Evolutionary conservation across 2,329 filamentous ascomycete genomes (phyloP).

Genomic region (Neopestalotiopsis sp.): DNA sequence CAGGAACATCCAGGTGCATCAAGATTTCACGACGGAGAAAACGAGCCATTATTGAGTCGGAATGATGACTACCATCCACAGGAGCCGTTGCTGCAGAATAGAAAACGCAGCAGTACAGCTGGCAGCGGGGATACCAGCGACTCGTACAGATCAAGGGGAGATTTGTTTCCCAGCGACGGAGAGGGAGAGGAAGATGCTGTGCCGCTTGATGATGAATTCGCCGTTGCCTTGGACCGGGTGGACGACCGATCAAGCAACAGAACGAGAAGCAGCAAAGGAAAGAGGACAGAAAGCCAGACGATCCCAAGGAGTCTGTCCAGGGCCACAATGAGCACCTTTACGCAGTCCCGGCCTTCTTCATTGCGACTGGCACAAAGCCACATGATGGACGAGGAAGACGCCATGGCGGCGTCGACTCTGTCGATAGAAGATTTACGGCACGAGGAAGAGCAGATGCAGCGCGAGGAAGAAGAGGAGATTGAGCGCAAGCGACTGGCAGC

Average conservation of each 20-base stretch:
- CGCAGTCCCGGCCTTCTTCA: conserved; percentile 34
- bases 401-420: conserved; percentile 44
- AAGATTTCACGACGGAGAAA: conserved; percentile 56
- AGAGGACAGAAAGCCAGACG: conserved; percentile 48
- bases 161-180: conserved; percentile 87
- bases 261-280: conserved; percentile 64
- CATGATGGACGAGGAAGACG: conserved; percentile 38
- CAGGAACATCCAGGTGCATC: conserved; percentile 78
- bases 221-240: conserved; percentile 78
- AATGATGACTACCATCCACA: conserved; percentile 25
- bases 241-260: conserved; percentile 77
- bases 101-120: conserved; percentile 78
- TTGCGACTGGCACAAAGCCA: conserved; percentile 29
- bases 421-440: conserved; percentile 58
- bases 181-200: conserved; percentile 91
- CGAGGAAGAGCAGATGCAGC: conserved; percentile 58
- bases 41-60: conserved; percentile 69
- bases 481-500: conserved; percentile 60
- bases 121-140: conserved; percentile 83
- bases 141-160: conserved; percentile 85
- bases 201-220: conserved; percentile 92
- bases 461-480: conserved; percentile 59
- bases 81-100: conserved; percentile 41
- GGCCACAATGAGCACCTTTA: conserved; percentile 57
- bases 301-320: conserved; percentile 62